Base-by-base conservation (phyloP, 164 flowering plant species). In the Amborella trichopoda region DNA sequence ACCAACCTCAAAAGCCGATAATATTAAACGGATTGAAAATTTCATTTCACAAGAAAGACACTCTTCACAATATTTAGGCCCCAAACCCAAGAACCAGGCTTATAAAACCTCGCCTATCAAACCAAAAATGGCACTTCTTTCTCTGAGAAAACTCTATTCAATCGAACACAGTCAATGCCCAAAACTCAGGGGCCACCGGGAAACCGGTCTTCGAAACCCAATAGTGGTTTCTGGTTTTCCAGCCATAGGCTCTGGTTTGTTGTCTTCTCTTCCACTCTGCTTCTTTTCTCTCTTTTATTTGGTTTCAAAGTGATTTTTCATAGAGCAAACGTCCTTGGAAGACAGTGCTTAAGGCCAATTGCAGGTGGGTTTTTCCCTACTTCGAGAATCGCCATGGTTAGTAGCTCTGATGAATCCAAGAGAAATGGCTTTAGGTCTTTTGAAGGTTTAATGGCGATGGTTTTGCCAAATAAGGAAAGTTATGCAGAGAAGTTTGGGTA, bases 301-400 rank as follows among this genome's bases (percentile, higher is more conserved):
- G 33, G 17, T 8, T 44, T 20, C 23, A 41, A 44, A 28, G 18
- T 32, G 18, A 40, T 55, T 17, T 16, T 55, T 47, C 52, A 53
- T 30, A 52, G 59, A 5, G 59, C 59, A 23, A 55, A 55, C 46
- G 19, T 18, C 23, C 59, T 55, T 19, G 59, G 59, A 26, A 45
- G 59, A 23, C 46, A 37, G 21, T 55, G 59, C 28, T 19, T 10
- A 2, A 26, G 52, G 2, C 21, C 24, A 28, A 25, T 22, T 34
- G 13, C 9, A 9, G 39, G 21, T 0, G 19, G 41, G 19, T 24
- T 9, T 9, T 16, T 8, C 23, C 16, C 23, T 28, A 3, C 16
- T 40, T 6, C 25, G 52, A 39, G 20, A 39, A 48, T 55, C 26
- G 59, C 53, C 16, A 48, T 55, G 30, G 59, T 55, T 19, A 55